Evolutionary conservation across 2,329 filamentous ascomycete genomes (phyloP), one percentile per base, ranked within the genome.

Genomic region (Sporothrix dimorphospora): DNA sequence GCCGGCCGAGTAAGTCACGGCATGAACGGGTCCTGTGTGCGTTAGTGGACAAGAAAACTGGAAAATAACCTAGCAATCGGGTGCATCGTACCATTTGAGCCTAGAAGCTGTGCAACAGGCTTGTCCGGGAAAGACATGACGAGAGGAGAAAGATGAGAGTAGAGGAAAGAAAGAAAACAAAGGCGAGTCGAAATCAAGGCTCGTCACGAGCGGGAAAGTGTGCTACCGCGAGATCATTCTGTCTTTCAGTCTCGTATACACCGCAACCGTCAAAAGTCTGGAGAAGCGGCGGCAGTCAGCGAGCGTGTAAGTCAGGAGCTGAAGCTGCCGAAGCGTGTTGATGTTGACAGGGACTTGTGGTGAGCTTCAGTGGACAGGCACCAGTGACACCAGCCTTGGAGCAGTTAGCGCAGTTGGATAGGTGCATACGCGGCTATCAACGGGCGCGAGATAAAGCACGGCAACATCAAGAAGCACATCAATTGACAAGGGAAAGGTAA

Each of bases 1-100:
- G 14, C 88, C 89, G 73, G 90, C 88, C 70, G 91, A 94, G 82
- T 94, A 94, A 69, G 88, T 85, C 70, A 94, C 84, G 65, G 91
- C 88, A 79, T 94, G 92, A 67, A 94, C 86, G 47, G 92, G 90
- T 73, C 90, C 57, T 61, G 91, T 92, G n/a, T 77, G 38, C 4
- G n/a, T 70, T 27, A 30, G 72, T 34, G 30, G 30, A 34, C 57
- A 12, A 38, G 57, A 7, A 7, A 2, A 68, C 53, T 72, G 55
- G 57, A 27, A 53, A 49, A 27, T 12, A 19, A 49, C 11, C 47
- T 1, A 27, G 1, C 3, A 53, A 30, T 55, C 24, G 5, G 24
- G 30, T 30, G 45, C 19, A 53, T 81, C 81, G 77, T 77, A 89
- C 88, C 88, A 78, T 87, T 89, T 19, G 88, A 87, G 74, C 88